Evolutionary conservation across 495 filamentous ascomycete species (phyloP).

Genomic region (Copromyces sp.): DNA sequence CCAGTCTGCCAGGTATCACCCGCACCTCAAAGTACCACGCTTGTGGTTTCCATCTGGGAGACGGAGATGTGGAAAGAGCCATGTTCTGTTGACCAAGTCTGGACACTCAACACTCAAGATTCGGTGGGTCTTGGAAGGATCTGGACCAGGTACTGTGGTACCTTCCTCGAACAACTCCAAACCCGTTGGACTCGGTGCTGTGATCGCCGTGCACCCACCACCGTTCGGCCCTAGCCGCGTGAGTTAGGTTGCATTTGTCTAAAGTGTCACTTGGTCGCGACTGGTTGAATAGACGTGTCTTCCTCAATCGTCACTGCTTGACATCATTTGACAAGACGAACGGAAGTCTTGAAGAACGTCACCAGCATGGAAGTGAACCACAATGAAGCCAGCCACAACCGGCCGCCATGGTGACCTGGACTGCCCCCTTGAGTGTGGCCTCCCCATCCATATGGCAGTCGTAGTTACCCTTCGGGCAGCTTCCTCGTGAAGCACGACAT

Average conservation of each 20-base stretch:
- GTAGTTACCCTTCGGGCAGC: not conserved
- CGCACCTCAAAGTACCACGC: not conserved
- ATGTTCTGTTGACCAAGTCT: not conserved
- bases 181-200: not conserved
- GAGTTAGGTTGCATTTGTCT: not conserved
- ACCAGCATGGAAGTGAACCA: not conserved
- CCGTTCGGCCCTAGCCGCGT: not conserved
- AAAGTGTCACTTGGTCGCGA: not conserved
- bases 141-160: not conserved
- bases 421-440: not conserved
- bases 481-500: not conserved
- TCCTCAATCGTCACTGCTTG: not conserved
- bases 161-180: not conserved
- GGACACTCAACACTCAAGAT: not conserved
- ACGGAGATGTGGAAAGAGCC: not conserved
- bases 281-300: not conserved
- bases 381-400: not conserved
- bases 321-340: not conserved
- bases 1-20: not conserved
- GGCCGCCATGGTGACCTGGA: not conserved
- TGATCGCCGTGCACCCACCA: not conserved
- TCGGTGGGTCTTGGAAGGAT: not conserved
- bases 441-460: not conserved
- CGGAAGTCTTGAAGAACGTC: not conserved
- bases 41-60: not conserved